Evolutionary conservation across 1,284 basidiomycete genomes (phyloP).

Genomic region (Boletus semigastroideus): DNA sequence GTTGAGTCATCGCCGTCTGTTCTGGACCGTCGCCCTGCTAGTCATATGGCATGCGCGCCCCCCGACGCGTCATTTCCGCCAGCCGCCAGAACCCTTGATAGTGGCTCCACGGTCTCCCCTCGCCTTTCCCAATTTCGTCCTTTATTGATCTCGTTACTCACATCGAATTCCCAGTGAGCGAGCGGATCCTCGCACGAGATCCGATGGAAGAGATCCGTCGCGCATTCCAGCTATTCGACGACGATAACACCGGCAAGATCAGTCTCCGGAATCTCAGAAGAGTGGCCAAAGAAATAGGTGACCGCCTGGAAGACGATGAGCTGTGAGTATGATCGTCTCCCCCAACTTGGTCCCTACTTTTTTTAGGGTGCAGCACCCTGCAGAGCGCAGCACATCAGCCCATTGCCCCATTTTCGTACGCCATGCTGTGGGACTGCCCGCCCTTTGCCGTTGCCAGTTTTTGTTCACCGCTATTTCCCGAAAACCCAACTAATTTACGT

Average conservation of each 20-base stretch:
- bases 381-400: conserved; percentile 27
- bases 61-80: conserved; percentile 8
- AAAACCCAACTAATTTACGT: conserved; percentile 12
- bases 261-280: conserved; percentile 87
- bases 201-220: conserved; percentile 96
- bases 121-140: neutral
- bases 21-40: neutral
- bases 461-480: conserved; percentile 25
- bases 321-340: conserved; percentile 61
- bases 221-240: conserved; percentile 96
- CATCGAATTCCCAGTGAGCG: conserved; percentile 71
- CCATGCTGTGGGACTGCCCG: conserved; percentile 20
- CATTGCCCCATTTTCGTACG: conserved; percentile 25
- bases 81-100: neutral
- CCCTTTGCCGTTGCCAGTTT: conserved; percentile 8
- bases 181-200: conserved; percentile 89
- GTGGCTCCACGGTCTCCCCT: conserved; percentile 2
- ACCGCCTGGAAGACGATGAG: conserved; percentile 94
- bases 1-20: conserved; percentile 60
- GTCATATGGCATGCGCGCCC: neutral
- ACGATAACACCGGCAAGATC: conserved; percentile 95
- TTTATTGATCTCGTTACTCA: conserved; percentile 15
- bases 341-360: conserved; percentile 1
- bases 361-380: conserved; percentile 17
- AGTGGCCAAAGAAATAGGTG: conserved; percentile 97